Evolutionary conservation across 2,329 filamentous ascomycete species (phyloP).

Genomic region (Elsinoe batatas): DNA sequence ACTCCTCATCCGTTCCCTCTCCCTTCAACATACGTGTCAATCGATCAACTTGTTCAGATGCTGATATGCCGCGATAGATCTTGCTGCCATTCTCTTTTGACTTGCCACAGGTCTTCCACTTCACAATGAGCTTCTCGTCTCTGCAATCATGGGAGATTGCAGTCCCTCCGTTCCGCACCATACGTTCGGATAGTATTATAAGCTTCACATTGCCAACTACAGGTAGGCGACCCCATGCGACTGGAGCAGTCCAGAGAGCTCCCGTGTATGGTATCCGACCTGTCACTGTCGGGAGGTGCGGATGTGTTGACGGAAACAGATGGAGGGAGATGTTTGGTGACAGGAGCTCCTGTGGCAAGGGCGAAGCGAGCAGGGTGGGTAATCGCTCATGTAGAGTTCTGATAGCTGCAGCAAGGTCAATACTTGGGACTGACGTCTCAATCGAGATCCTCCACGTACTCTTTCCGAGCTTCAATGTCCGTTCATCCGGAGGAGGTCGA

Average conservation of each 20-base stretch:
- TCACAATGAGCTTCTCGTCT: constrained; percentile 77
- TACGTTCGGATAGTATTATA: constrained; percentile 80
- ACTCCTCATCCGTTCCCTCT: constrained; percentile 55
- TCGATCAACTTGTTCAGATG: constrained; percentile 43
- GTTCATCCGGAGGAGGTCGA: constrained; percentile 45
- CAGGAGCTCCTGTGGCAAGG: constrained; percentile 52
- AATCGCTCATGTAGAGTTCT: constrained; percentile 52
- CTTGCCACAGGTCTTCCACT: constrained; percentile 66
- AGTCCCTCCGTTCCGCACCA: constrained; percentile 51
- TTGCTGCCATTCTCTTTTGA: constrained; percentile 36
- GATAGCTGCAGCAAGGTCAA: constrained; percentile 38
- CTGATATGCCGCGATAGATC: constrained; percentile 31
- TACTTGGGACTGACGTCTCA: not conserved
- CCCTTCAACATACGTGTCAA: constrained; percentile 48
- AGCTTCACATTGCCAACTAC: constrained; percentile 83
- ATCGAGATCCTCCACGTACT: constrained; percentile 33
- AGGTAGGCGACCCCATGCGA: constrained; percentile 90
- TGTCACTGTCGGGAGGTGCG: constrained; percentile 82
- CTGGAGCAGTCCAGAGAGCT: constrained; percentile 88
- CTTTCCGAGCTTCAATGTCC: constrained; percentile 52
- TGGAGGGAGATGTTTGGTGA: constrained; percentile 53
- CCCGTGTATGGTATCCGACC: constrained; percentile 85
- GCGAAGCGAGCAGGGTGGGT: constrained; percentile 50
- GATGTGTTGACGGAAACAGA: constrained; percentile 64
- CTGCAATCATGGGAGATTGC: constrained; percentile 30